Conservation (phyloP, 352 stramenopile species). For the Globisporangium splendens region DNA sequence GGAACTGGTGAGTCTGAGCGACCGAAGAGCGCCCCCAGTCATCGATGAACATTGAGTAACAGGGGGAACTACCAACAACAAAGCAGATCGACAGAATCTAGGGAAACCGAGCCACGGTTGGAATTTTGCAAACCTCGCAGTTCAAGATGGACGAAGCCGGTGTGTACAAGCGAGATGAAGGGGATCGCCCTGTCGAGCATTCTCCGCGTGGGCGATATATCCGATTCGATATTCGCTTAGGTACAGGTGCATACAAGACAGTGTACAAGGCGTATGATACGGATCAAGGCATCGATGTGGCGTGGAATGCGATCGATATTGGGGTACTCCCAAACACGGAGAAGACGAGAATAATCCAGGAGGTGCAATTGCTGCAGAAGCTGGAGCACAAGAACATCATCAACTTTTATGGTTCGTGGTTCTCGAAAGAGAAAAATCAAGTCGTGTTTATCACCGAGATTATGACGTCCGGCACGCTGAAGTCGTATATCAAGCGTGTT, state of each 20-base stretch:
- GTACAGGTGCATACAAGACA: conserved; percentile 86
- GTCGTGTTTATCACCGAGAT: conserved; percentile 99
- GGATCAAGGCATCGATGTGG: conserved; percentile 98
- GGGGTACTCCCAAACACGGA: conserved; percentile 93
- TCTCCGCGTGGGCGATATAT: conserved; percentile 84
- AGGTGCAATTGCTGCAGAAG: conserved; percentile 96
- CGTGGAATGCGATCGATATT: conserved; percentile 99
- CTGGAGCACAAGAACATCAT: conserved; percentile 99
- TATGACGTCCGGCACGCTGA: conserved; percentile 94
- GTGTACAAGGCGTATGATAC: conserved; percentile 97
- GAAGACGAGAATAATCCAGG: conserved; percentile 95
- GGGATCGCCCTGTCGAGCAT: conserved; percentile 69
- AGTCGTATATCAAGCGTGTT: conserved; percentile 97
- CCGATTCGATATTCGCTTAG: conserved; percentile 81
- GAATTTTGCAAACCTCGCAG: not conserved
- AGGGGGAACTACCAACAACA: not conserved
- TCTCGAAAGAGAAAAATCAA: conserved; percentile 97
- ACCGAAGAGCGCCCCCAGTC: not conserved
- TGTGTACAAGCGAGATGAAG: conserved; percentile 70
- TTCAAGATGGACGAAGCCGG: conserved; percentile 56
- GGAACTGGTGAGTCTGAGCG: not conserved
- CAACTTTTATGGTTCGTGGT: conserved; percentile 98
- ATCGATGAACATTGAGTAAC: conserved; percentile 15
- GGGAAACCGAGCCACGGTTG: not conserved
- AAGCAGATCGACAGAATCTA: not conserved